Conservation (phyloP, 345 rosid genomes). For the Corchorus capsularis region DNA sequence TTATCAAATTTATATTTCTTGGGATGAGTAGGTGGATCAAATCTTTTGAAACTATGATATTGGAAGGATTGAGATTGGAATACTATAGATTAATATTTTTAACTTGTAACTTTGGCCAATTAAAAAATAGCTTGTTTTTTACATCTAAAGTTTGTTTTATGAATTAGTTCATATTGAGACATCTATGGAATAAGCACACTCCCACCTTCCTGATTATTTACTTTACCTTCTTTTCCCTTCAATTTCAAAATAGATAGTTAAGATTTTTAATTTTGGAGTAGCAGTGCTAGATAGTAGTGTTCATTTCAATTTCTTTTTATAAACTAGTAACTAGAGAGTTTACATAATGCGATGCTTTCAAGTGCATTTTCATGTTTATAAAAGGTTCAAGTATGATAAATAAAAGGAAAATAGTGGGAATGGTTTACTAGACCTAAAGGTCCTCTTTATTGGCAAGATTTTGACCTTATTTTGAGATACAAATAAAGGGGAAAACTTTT, state of each 20-base stretch:
- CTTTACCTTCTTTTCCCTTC: not conserved
- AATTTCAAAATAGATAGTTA: not conserved
- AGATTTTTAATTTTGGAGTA: not conserved
- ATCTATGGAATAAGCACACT: not conserved
- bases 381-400: not conserved
- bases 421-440: not conserved
- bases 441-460: not conserved
- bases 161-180: not conserved
- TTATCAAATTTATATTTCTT: not conserved
- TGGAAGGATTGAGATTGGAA: not conserved
- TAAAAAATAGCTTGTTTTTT: not conserved
- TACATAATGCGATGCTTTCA: not conserved
- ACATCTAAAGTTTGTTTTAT: not conserved
- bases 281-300: not conserved
- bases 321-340: not conserved
- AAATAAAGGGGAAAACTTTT: not conserved
- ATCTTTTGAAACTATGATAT: not conserved
- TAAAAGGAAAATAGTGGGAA: not conserved
- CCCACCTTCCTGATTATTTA: not conserved
- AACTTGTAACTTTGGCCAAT: not conserved
- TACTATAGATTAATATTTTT: not conserved
- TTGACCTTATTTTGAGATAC: slow-evolving; percentile 1
- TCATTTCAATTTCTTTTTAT: not conserved
- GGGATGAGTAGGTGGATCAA: not conserved
- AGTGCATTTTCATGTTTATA: not conserved